A percentile compares a stretch with the other conserved stretches of the same genome.
Evolutionary conservation across 2,329 filamentous ascomycete species (phyloP).

Genomic region (Colletotrichum sp.): DNA sequence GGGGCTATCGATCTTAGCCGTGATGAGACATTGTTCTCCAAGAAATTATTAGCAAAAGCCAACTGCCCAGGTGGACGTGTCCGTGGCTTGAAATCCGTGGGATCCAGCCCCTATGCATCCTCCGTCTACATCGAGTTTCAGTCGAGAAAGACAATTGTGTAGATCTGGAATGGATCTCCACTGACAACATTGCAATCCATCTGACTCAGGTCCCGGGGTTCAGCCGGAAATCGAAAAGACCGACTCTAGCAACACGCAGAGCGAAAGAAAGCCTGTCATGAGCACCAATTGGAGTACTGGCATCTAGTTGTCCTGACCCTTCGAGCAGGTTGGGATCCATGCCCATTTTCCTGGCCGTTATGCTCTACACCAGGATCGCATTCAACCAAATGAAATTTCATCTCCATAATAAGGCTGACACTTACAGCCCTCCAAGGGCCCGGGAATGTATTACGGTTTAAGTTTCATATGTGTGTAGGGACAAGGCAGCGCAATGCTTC

Average conservation of each 20-base stretch:
- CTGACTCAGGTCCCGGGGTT: not conserved
- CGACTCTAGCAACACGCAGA: not conserved
- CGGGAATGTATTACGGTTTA: not conserved
- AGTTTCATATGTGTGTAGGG: not conserved
- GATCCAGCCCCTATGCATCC: not conserved
- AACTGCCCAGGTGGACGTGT: too few species aligned
- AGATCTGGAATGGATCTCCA: not conserved
- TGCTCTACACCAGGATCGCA: not conserved
- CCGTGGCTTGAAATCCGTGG: too few species aligned
- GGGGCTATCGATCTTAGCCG: too few species aligned
- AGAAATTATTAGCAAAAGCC: too few species aligned
- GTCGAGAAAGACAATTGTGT: not conserved
- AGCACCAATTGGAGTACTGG: not conserved
- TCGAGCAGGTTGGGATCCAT: not conserved
- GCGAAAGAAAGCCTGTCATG: not conserved
- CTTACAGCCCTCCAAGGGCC: not conserved
- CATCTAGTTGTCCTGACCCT: not conserved
- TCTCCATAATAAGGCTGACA: not conserved
- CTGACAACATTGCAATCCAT: not conserved
- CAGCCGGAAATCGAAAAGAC: accelerated
- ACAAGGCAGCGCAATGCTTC: not conserved
- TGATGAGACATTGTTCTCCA: too few species aligned
- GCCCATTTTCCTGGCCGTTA: not conserved
- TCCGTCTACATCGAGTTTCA: not conserved
- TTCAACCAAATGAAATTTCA: not conserved